Base-by-base conservation (phyloP, 2,329 filamentous ascomycete genomes). In the Emergomyces africanus region DNA sequence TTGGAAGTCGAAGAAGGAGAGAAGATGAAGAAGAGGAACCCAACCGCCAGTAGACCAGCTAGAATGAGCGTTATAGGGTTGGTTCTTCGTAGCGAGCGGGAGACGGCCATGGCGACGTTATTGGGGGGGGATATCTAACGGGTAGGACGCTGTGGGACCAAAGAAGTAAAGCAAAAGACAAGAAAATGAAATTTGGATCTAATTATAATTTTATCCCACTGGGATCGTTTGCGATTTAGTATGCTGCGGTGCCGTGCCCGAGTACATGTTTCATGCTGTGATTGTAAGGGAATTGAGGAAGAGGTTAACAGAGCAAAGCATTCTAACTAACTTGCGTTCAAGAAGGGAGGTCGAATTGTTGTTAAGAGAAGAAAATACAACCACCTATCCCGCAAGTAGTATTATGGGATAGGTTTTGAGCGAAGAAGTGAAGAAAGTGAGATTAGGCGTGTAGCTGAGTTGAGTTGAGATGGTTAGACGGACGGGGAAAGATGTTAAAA, bases 51-150 rank as follows among this genome's bases (percentile, higher is more conserved):
- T 60, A 89, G 75, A 65, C 77, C 80, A 67, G 88, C 88, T 65
- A 95, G 79, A 65, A 86, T 72, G 64, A 92, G 77, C 58, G 87
- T 92, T 69, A 88, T 80, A 63, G 89, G 86, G 74, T 84, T 94
- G 71, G 86, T 83, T 77, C 88, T 87, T 77, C 89, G 89, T 70
- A 92, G 82, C 63, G 80, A 78, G 75, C 89, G 88, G 70, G 79
- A 70, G 66, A 80, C 74, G 67, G 79, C 80, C 81, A 84, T 83
- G 60, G 58, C 75, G 70, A 68, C 67, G n/a, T n/a, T n/a, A 67
- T 48, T 59, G 15, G 28, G 42, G 39, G 20, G 15, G 23, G 49
- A 23, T 25, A 23, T 15, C 3, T 15, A 37, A n/a, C 33, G 30
- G 50, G 23, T 53, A 33, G 50, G 33, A 33, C 9, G 30, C 33